phyloP scores from a whole-genome alignment of 2,329 filamentous ascomycete species.

The Aspergillus sp. region DNA sequence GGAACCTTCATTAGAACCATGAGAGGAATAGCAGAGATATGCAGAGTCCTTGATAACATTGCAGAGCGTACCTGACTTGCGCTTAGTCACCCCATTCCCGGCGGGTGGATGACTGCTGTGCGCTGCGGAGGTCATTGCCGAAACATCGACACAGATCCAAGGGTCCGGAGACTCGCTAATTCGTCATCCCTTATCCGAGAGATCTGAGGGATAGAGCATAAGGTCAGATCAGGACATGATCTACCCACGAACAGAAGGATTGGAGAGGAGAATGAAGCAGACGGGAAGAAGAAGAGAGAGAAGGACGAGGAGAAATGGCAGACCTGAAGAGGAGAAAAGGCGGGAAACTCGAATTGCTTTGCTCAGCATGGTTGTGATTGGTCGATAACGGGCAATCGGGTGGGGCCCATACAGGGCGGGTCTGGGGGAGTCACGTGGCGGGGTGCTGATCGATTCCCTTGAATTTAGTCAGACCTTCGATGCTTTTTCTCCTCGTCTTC shows the following conservation, averaged over 20 bases:
- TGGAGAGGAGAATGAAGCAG: conserved; percentile 10
- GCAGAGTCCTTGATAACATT: background rate
- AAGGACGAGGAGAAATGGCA: background rate
- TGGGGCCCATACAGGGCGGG: conserved; percentile 8
- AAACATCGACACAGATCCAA: conserved; percentile 25
- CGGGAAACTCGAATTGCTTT: conserved; percentile 4
- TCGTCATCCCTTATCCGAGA: conserved; percentile 12
- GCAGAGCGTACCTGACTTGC: conserved; percentile 37
- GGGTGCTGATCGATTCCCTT: conserved; percentile 5
- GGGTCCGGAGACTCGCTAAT: conserved; percentile 18
- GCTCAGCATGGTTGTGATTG: background rate
- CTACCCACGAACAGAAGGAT: background rate
- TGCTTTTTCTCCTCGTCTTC: background rate
- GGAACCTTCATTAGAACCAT: conserved; percentile 10
- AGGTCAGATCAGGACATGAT: conserved; percentile 11
- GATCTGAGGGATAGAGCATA: background rate
- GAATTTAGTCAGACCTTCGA: background rate
- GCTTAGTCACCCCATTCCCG: conserved; percentile 41
- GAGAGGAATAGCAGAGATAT: background rate
- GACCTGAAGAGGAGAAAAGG: conserved; percentile 7
- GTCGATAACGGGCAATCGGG: background rate
- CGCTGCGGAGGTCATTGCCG: conserved; percentile 41
- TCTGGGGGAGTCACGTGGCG: conserved; percentile 22
- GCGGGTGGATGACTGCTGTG: conserved; percentile 35
- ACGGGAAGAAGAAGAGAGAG: background rate